Percentiles rank a stretch among this genome's conserved stretches.
Conservation (phyloP, 73 alveolate genomes). For the Vitrella brassicaformis region DNA sequence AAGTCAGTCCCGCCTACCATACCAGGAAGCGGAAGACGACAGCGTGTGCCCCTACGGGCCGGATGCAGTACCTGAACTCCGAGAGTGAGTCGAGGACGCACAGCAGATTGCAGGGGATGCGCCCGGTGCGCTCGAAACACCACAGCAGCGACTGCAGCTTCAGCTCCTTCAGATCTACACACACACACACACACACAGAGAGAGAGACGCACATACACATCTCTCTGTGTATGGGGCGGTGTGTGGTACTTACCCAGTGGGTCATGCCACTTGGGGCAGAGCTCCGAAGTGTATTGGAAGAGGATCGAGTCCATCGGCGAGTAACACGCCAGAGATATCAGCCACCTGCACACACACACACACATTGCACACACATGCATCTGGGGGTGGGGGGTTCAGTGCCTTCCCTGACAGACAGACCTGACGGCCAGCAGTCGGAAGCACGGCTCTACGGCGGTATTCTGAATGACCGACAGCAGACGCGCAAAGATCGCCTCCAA, state of each 20-base stretch:
- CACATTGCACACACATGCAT: neutral
- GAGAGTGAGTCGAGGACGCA: slow-evolving; percentile 29
- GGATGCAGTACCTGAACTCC: slow-evolving; percentile 25
- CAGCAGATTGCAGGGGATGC: slow-evolving; percentile 17
- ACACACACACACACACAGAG: neutral
- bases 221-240: no score
- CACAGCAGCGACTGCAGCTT: slow-evolving; percentile 32
- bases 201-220: no score
- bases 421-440: slow-evolving; percentile 30
- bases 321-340: neutral
- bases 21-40: slow-evolving; percentile 35
- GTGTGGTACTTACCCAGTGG: neutral
- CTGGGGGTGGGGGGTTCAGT: neutral
- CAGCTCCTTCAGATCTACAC: slow-evolving; percentile 29
- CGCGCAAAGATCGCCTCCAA: neutral
- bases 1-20: no score
- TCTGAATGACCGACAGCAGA: neutral
- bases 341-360: neutral
- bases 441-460: slow-evolving; percentile 21
- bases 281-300: neutral
- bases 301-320: neutral
- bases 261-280: slow-evolving; percentile 29
- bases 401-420: no score
- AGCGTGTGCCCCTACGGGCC: slow-evolving; percentile 43
- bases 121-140: slow-evolving; percentile 20